Percentiles rank a stretch among this genome's conserved stretches.
These are phyloP conservation scores for Alloteropsis semialata DNA, from an alignment of 176 grass and related monocot genomes.

Conservation along the genomic window DNA sequence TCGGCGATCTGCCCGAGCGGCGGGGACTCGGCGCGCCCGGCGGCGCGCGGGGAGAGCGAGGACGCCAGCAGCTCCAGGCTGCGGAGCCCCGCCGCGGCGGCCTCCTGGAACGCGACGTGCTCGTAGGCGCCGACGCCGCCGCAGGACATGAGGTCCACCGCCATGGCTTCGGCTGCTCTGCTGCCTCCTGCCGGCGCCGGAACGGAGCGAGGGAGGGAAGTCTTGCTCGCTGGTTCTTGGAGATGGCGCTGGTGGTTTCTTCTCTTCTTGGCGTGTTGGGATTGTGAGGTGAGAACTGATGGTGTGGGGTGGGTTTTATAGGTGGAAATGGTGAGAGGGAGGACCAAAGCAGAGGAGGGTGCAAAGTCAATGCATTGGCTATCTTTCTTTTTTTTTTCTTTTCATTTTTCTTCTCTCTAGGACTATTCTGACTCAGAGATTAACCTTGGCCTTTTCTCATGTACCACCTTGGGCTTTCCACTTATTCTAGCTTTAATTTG, in stretches of 20 bases:
- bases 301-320: conserved; percentile 32
- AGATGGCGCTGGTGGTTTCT: neutral
- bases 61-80: conserved; percentile 71
- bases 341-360: neutral
- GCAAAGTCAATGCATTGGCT: conserved; percentile 33
- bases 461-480: neutral
- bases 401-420: neutral
- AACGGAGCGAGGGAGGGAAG: neutral
- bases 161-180: conserved; percentile 20
- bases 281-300: conserved; percentile 4
- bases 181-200: neutral
- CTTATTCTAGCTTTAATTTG: neutral
- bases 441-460: neutral
- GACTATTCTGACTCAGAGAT: neutral
- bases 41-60: conserved; percentile 34
- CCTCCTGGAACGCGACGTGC: conserved; percentile 69
- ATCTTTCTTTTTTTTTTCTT: neutral
- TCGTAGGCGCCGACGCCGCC: conserved; percentile 15
- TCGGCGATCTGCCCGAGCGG: conserved; percentile 60
- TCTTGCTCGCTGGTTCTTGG: neutral
- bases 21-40: conserved; percentile 3
- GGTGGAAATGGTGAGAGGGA: conserved; percentile 6
- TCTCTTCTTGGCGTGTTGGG: neutral
- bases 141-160: conserved; percentile 48
- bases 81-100: conserved; percentile 58